These are phyloP conservation scores for Rhizomucor miehei DNA, from an alignment of 371 early-diverging fungal species.

Conservation along the genomic window DNA sequence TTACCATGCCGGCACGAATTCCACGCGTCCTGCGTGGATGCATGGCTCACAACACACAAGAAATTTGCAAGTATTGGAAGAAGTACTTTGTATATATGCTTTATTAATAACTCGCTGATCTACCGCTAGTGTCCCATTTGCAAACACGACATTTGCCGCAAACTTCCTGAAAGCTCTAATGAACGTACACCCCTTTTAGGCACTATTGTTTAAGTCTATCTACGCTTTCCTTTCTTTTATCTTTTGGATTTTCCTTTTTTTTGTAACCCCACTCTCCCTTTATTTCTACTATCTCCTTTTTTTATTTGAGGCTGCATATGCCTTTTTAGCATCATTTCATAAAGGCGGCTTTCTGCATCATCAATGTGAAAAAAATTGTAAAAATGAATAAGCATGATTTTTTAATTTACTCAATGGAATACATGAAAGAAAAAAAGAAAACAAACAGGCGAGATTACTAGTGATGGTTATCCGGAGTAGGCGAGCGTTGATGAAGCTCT, in stretches of 20 bases:
- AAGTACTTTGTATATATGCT: neutral
- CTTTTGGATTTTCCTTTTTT: neutral
- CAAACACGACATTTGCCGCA: conserved; percentile 46
- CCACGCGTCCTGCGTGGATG: conserved; percentile 91
- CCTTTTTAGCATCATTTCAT: neutral
- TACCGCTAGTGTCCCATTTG: conserved; percentile 38
- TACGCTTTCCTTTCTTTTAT: neutral
- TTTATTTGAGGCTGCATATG: neutral
- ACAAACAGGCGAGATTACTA: too few species aligned
- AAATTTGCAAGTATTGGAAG: conserved; percentile 61
- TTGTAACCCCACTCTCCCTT: too few species aligned
- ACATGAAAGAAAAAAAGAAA: too few species aligned
- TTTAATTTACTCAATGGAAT: too few species aligned
- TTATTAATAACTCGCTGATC: conserved; percentile 1
- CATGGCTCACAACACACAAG: conserved; percentile 79
- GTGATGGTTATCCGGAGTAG: neutral
- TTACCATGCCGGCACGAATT: conserved; percentile 93
- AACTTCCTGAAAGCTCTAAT: conserved; percentile 18
- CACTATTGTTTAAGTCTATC: conserved; percentile 5
- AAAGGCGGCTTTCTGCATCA: too few species aligned
- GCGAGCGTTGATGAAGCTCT: neutral
- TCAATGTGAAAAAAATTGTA: too few species aligned
- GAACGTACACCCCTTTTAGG: conserved; percentile 42
- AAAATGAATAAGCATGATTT: too few species aligned
- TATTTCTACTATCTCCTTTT: too few species aligned